Base-by-base conservation (phyloP, 2,329 filamentous ascomycete genomes). In the Dactylella cylindrospora region DNA sequence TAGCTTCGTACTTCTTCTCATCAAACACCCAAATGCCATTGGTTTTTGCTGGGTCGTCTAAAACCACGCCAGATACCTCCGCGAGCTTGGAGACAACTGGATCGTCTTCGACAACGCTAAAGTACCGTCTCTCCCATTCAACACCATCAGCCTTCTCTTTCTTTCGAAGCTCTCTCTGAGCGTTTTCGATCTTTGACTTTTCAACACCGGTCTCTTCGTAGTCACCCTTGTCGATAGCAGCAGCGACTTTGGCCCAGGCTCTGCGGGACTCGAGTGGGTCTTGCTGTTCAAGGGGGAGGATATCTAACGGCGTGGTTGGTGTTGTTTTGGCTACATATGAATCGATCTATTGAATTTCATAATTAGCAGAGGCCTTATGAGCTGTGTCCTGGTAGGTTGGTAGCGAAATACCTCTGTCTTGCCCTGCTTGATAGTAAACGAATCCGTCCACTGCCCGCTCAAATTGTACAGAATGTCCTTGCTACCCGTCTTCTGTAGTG, bases 151-250 rank as follows among this genome's bases (percentile, higher is more conserved):
- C 78, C 69, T 82, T 82, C 72, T 96, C 90, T 70, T 82, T 78
- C 71, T 81, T 81, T 66, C 90, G 83, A 75, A 83, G 78, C 73
- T 80, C 88, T 10, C 90, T 83, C 77, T 97, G 91, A 28, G 84
- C 83, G 68, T 89, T 88, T 74, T 97, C 93, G 66, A 97, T 95
- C 73, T 88, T 88, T 54, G 81, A 80, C 78, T 97, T 97, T 72
- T 95, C 88, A 10, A 75, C 71, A 1, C 83, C 83, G 0, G 89
- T 88, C 3, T 80, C 76, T 67, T 95, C 88, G 80, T 96, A 88
- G 72, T 96, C 88, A 55, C 89, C 87, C 67, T 80, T 82, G 53
- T 82, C 79, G 68, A 97, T 93, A 39, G 84, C 89, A 23, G 81
- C 80, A 0, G 88, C 88, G 20, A 97, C 91, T 70, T 87, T 88